These are phyloP conservation scores for Aspergillus sergii DNA, from an alignment of 2,329 filamentous ascomycete genomes.

Conservation along the genomic window DNA sequence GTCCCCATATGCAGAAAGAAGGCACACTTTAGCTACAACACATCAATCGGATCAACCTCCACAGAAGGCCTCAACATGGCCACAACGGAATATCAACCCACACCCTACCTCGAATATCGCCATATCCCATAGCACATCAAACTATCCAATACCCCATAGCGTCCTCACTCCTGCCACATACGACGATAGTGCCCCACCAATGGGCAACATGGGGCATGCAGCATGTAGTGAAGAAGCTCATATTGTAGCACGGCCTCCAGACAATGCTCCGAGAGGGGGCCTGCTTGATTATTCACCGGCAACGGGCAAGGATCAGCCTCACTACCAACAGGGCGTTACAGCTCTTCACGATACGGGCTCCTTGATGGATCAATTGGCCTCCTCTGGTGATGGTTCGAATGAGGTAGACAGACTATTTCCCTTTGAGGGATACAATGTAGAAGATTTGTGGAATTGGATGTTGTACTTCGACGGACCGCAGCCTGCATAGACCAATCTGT, in stretches of 20 bases:
- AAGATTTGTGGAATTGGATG: constrained; percentile 29
- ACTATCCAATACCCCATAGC: neutral
- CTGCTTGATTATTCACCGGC: neutral
- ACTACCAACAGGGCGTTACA: neutral
- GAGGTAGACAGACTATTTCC: constrained; percentile 17
- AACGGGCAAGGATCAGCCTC: neutral
- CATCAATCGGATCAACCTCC: neutral
- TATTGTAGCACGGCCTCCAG: neutral
- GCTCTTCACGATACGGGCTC: neutral
- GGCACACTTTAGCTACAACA: neutral
- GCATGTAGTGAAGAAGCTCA: neutral
- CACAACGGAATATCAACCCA: neutral
- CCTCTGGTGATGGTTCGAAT: neutral
- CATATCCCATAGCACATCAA: neutral
- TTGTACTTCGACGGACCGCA: constrained; percentile 18
- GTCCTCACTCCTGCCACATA: neutral
- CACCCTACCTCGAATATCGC: neutral
- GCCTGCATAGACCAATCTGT: neutral
- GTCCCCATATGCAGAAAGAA: neutral
- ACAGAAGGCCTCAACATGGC: neutral
- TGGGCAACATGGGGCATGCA: neutral
- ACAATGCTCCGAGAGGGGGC: neutral
- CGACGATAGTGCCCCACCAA: neutral
- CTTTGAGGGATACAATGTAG: constrained; percentile 25
- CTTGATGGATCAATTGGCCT: neutral